Evolutionary conservation across 2,329 filamentous ascomycete species (phyloP).

Genomic region (Zymoseptoria tritici): DNA sequence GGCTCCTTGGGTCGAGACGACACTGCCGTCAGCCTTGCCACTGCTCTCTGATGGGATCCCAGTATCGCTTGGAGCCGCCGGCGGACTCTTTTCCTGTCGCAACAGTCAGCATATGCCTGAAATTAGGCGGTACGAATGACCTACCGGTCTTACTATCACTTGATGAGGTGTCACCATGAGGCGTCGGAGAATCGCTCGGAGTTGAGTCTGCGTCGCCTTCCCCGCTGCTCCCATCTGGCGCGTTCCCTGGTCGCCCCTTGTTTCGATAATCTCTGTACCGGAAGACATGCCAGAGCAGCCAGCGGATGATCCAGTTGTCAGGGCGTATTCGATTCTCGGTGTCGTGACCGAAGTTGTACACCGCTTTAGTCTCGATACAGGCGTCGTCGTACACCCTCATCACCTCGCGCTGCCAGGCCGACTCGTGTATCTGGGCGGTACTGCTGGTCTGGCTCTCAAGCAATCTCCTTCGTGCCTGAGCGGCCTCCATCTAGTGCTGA

Average conservation of each 20-base stretch:
- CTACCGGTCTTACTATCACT: slow-evolving; percentile 3
- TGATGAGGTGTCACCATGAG: background rate
- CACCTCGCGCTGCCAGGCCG: slow-evolving; percentile 36
- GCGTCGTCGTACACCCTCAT: slow-evolving; percentile 33
- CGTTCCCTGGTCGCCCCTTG: slow-evolving; percentile 14
- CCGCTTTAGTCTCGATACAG: slow-evolving; percentile 30
- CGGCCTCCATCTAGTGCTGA: slow-evolving; percentile 33
- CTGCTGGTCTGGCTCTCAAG: slow-evolving; percentile 29
- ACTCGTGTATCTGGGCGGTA: slow-evolving; percentile 40
- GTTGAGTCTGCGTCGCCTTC: background rate
- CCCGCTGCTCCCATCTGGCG: background rate
- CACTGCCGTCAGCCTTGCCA: background rate
- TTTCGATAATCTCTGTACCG: slow-evolving; percentile 38
- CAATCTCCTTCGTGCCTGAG: slow-evolving; percentile 32
- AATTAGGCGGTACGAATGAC: background rate
- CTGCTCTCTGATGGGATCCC: slow-evolving; percentile 11
- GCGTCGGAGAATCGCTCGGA: slow-evolving; percentile 3
- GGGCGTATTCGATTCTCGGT: slow-evolving; percentile 29
- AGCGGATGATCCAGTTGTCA: slow-evolving; percentile 43
- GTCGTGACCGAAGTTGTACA: slow-evolving; percentile 36
- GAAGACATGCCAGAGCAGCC: slow-evolving; percentile 45
- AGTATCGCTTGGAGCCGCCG: slow-evolving; percentile 5
- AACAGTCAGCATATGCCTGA: background rate
- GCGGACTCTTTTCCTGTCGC: background rate
- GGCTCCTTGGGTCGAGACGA: background rate